Conservation (phyloP, 2,329 filamentous ascomycete species). For the Aureobasidium sp. region DNA sequence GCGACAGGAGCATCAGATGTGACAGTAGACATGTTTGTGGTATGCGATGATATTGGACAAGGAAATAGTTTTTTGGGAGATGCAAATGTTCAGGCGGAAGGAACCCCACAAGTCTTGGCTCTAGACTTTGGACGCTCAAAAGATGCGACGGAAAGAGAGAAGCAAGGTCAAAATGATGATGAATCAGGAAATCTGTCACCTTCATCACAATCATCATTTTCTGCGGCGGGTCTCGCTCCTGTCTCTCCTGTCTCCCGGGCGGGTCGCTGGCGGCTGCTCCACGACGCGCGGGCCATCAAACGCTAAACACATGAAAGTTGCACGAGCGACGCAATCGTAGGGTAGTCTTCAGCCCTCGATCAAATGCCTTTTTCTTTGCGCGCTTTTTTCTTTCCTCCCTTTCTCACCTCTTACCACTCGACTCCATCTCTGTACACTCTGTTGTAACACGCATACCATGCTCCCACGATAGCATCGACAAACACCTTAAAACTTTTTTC, state of each 20-base stretch:
- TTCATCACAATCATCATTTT: not conserved
- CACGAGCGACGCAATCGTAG: not conserved
- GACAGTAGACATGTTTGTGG: conserved; percentile 40
- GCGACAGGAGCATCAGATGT: conserved; percentile 32
- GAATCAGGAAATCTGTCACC: not conserved
- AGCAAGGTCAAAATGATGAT: not conserved
- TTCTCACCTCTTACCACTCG: not conserved
- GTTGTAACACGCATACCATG: conserved; percentile 21
- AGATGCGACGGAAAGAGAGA: not conserved
- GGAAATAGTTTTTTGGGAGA: conserved; percentile 4
- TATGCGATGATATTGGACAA: not conserved
- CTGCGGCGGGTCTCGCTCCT: not conserved
- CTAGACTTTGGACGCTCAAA: not conserved
- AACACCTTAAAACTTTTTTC: not conserved
- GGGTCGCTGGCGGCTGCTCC: not conserved
- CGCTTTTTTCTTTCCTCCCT: not conserved
- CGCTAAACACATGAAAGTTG: conserved; percentile 9
- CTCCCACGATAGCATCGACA: conserved; percentile 28
- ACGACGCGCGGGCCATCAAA: not conserved
- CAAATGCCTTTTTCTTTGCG: not conserved
- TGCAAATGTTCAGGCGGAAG: conserved; percentile 2
- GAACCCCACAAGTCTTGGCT: conserved; percentile 3
- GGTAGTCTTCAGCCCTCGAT: not conserved
- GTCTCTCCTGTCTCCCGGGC: not conserved
- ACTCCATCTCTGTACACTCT: not conserved